phyloP scores from a whole-genome alignment of 2,329 filamentous ascomycete species.

The Ophiostoma novo-ulmi region DNA sequence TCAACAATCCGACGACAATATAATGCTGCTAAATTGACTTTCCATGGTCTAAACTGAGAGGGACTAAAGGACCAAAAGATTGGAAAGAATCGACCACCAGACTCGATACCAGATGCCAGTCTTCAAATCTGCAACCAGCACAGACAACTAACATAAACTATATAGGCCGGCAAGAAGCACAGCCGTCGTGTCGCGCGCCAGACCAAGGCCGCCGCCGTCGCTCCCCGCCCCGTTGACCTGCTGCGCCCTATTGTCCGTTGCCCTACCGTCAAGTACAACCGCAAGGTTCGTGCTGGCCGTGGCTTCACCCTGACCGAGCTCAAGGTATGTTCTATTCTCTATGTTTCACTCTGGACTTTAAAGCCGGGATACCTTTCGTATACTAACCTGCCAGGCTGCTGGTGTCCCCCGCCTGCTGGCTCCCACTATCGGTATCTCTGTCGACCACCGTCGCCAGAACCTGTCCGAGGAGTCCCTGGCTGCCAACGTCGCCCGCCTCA shows the following conservation, averaged over 20 bases:
- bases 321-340: slow-evolving; percentile 62
- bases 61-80: background rate
- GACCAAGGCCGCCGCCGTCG: slow-evolving; percentile 90
- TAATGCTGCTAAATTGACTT: background rate
- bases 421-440: slow-evolving; percentile 91
- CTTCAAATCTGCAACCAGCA: background rate
- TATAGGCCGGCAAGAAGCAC: slow-evolving; percentile 89
- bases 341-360: background rate
- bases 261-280: slow-evolving; percentile 99
- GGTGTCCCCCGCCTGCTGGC: slow-evolving; percentile 92
- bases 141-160: slow-evolving; percentile 27
- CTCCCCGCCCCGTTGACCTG: slow-evolving; percentile 95
- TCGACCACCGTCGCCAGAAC: slow-evolving; percentile 96
- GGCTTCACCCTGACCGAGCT: slow-evolving; percentile 97
- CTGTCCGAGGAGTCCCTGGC: slow-evolving; percentile 91
- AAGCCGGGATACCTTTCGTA: background rate
- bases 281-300: slow-evolving; percentile 90
- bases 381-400: slow-evolving; percentile 61
- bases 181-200: slow-evolving; percentile 85
- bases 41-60: background rate
- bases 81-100: background rate
- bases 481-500: slow-evolving; percentile 93
- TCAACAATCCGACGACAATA: background rate
- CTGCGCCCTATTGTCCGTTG: slow-evolving; percentile 94
- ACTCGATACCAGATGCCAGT: background rate